Conservation (phyloP, 306 rosid species). For the Malus orientalis region DNA sequence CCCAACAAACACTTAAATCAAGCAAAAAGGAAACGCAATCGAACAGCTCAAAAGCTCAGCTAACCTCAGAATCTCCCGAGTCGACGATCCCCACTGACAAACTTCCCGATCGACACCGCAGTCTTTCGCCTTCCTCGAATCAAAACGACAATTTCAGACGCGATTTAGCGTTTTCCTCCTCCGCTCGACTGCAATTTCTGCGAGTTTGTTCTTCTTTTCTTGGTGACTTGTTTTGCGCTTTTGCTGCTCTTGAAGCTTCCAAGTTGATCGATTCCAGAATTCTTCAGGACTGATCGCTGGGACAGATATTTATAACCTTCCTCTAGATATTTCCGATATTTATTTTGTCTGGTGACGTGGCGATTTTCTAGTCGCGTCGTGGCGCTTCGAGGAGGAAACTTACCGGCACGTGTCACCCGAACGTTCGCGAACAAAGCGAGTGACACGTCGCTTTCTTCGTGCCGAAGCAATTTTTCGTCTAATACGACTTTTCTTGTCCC, state of each 20-base stretch:
- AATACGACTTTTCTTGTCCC: background rate
- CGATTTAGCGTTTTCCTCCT: background rate
- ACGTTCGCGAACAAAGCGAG: slow-evolving; percentile 42
- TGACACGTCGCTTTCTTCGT: slow-evolving; percentile 18
- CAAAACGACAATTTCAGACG: background rate
- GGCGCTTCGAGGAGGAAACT: slow-evolving; percentile 17
- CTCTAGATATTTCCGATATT: slow-evolving; percentile 48
- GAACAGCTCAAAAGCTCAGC: slow-evolving; percentile 5
- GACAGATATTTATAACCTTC: slow-evolving; percentile 59
- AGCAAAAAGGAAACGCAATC: background rate
- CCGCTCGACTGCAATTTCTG: background rate
- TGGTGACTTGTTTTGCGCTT: background rate
- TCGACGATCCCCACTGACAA: slow-evolving; percentile 3
- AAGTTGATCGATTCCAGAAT: slow-evolving; percentile 1
- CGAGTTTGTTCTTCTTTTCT: background rate
- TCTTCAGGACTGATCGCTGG: accelerated
- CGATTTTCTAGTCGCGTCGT: slow-evolving; percentile 24
- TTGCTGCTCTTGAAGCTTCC: background rate
- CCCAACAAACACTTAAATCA: background rate
- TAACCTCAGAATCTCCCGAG: slow-evolving; percentile 22
- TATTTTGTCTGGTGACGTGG: slow-evolving; percentile 33
- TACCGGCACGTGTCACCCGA: slow-evolving; percentile 39
- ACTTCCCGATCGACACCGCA: background rate
- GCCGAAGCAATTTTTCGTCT: background rate
- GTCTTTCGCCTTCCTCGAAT: background rate